Conservation (phyloP, 257 asterid species). For the Solanum megistacrolobum region DNA sequence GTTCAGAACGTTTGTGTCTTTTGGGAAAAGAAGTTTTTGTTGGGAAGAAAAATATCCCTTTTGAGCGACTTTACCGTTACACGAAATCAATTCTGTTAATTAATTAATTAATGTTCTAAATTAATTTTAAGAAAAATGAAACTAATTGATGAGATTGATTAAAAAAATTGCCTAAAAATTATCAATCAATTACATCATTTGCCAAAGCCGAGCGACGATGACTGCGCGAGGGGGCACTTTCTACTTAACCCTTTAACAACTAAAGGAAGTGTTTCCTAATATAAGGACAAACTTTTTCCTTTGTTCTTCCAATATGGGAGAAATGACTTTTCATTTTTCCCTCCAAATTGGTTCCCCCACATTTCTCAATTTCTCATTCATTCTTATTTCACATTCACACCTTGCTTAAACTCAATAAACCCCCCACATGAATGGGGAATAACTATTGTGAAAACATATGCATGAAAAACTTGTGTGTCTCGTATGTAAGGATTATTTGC, state of each 20-base stretch:
- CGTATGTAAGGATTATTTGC: not conserved
- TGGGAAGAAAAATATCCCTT: no score
- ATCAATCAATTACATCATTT: no score
- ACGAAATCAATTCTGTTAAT: no score
- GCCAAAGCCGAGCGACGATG: no score
- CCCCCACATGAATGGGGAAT: not conserved
- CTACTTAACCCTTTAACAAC: not conserved
- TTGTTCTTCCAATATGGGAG: not conserved
- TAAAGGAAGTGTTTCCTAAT: not conserved
- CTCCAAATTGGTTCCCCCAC: not conserved
- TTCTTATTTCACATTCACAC: not conserved
- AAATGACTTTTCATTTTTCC: not conserved
- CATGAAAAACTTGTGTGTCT: not conserved
- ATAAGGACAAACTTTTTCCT: not conserved
- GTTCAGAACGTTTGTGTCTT: no score
- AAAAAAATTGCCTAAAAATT: no score
- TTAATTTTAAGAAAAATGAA: no score
- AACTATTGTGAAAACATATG: not conserved
- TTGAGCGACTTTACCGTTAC: no score
- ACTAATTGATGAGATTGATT: no score
- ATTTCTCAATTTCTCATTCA: not conserved
- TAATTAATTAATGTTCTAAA: no score
- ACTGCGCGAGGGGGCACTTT: not conserved
- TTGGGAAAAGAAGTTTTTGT: no score
- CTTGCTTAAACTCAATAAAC: not conserved